Conservation (phyloP, 495 filamentous ascomycete species). For the Lasiosphaeria ovina region DNA sequence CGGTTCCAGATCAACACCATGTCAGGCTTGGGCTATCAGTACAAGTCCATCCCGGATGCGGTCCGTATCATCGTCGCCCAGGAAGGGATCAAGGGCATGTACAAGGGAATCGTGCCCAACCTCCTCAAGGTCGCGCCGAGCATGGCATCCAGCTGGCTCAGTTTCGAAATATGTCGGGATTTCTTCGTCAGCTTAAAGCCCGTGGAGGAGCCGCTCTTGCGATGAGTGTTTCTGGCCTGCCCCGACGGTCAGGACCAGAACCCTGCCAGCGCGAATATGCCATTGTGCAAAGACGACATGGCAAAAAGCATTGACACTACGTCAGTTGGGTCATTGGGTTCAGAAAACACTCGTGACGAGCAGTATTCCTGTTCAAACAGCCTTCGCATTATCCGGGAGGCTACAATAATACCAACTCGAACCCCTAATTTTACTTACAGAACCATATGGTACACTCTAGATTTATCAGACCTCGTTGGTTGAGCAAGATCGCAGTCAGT, state of each 20-base stretch:
- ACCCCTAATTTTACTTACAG: too few species aligned
- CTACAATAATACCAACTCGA: too few species aligned
- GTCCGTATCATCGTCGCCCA: constrained; percentile 74
- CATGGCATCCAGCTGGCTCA: constrained; percentile 98
- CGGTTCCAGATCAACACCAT: constrained; percentile 99
- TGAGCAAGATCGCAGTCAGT: too few species aligned
- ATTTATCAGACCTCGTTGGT: too few species aligned
- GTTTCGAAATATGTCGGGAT: constrained; percentile 90
- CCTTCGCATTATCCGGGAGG: too few species aligned
- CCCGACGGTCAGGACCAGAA: not conserved
- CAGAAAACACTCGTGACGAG: too few species aligned
- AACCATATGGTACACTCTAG: too few species aligned
- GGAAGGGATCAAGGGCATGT: constrained; percentile 69
- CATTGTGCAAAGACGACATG: not conserved
- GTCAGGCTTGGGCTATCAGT: constrained; percentile 97
- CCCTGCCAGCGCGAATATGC: not conserved
- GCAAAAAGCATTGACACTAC: too few species aligned
- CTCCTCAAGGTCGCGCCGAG: constrained; percentile 95
- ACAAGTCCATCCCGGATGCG: constrained; percentile 82
- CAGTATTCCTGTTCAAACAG: too few species aligned
- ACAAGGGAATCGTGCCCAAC: constrained; percentile 93
- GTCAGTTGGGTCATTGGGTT: too few species aligned
- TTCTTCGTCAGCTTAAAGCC: constrained; percentile 64
- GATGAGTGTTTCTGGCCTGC: constrained; percentile 10
- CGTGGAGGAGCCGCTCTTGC: constrained; percentile 32